A percentile compares a stretch with the other conserved stretches of the same genome.
Evolutionary conservation across 305 asterid genomes (phyloP).

Genomic region (Plantago coronopus): DNA sequence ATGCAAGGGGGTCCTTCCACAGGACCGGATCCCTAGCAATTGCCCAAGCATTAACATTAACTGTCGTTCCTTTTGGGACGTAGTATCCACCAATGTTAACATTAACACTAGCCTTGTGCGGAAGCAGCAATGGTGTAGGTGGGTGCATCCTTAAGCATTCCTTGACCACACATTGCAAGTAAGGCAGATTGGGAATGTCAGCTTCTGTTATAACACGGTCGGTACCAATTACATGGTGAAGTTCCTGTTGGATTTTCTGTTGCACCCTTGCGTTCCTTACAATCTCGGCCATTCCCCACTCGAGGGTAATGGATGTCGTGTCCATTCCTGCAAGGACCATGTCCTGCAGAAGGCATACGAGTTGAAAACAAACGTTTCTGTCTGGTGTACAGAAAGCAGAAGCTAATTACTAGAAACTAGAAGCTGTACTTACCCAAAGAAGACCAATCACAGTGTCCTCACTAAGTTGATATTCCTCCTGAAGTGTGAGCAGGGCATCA

Average conservation of each 20-base stretch:
- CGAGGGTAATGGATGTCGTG: constrained; percentile 55
- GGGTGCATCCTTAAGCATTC: constrained; percentile 63
- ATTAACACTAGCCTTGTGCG: constrained; percentile 45
- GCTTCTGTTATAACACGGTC: constrained; percentile 50
- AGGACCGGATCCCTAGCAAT: constrained; percentile 46
- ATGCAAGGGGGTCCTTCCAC: constrained; percentile 53
- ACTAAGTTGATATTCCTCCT: background rate
- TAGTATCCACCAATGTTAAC: constrained; percentile 58
- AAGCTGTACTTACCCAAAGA: constrained; percentile 12
- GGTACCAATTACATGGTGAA: constrained; percentile 41
- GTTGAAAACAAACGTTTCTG: background rate
- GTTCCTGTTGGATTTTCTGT: constrained; percentile 54
- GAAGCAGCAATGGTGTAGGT: constrained; percentile 59
- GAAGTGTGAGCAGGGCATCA: background rate
- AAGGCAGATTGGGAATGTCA: constrained; percentile 48
- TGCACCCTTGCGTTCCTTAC: constrained; percentile 56
- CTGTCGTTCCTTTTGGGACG: constrained; percentile 52
- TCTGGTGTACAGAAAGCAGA: background rate
- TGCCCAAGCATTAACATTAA: constrained; percentile 61
- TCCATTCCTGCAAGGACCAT: constrained; percentile 71
- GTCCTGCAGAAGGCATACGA: constrained; percentile 30
- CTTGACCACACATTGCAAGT: constrained; percentile 45
- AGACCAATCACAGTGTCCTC: background rate
- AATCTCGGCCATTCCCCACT: constrained; percentile 66
- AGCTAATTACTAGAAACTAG: too few species aligned